Base-by-base conservation (phyloP, 2,329 filamentous ascomycete genomes). In the Fusarium sp. region DNA sequence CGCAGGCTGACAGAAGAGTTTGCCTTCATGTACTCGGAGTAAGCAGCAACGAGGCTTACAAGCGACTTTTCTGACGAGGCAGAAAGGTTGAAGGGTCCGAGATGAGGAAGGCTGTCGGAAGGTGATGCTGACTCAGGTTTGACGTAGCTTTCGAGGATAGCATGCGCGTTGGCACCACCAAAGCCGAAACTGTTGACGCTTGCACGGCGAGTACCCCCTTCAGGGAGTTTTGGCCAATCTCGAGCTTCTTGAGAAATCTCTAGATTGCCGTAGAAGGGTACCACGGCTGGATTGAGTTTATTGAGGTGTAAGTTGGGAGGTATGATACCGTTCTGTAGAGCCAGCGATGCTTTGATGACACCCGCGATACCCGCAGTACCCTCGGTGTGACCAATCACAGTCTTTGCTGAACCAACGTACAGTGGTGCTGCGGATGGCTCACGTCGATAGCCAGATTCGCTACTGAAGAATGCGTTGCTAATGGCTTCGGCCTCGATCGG, bases 141-240 rank as follows among this genome's bases (percentile, higher is more conserved):
- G n/a, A n/a, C 33, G n/a, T 46, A 54, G 1, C 18, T 57, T 2
- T 48, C 42, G 6, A 56, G 9, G 0, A 56, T 56, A 0, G 53
- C 75, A 43, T 83, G 80, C 0, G 74, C 79, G 52, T 82, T 81
- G 8, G 77, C 63, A 3, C 81, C 80, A 0, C 80, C 81, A 46
- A 78, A 78, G 0, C 46, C 80, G 52, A 81, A 83, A 2, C 68
- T 76, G 58, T 81, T 82, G 16, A 83, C 68, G 35, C 75, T 75
- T 6, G 69, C 37, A 76, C 72, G 1, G 7, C 18, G 6, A 68
- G 65, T 18, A 59, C 69, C 23, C 18, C 53, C 53, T 12, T 20
- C 0, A 2, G 15, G 1, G 0, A 31, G 7, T 13, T 49, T 31
- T 0, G 47, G 47, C 47, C 47, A 49, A 10, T 8, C 8, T 26